Evolutionary conservation across 2,329 filamentous ascomycete genomes (phyloP), one percentile per base, ranked within the genome.

Genomic region (Aureobasidium leucospermi): DNA sequence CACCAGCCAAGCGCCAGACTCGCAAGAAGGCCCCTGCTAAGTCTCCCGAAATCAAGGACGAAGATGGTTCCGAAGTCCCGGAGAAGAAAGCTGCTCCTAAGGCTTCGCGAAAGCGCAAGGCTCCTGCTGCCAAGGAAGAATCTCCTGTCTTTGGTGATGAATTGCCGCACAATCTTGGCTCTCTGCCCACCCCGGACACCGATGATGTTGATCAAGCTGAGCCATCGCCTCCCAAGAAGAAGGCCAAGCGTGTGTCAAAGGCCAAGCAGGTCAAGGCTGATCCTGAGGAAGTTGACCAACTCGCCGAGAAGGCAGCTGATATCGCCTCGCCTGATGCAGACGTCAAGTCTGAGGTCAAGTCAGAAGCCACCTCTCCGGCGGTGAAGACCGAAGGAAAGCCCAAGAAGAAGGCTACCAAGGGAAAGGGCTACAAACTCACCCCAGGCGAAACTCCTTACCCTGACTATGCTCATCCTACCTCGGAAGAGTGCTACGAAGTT

Each of bases 401-500:
- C 0, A 73, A 74, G 60, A 73, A 70, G 62, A 75, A 74, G 67
- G 72, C 70, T 57, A 68, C 71, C 46, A 77, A 78, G 62, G 72
- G 69, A 53, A 71, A 67, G 45, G 70, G 72, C 48, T 78, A 78
- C 59, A 74, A 76, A 11, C 69, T 80, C 29, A 78, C 73, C 9
- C 76, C 76, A 11, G 78, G 78, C 28, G 62, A 71, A 56, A 81
- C 84, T 1, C 90, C 89, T 0, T 95, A 87, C 64, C 87, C 88
- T 0, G 77, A 86, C 60, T 87, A 83, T 70, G 65, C 71, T 2
- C 80, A 79, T 59, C 90, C 90, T 0, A 90, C 86, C 0, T 67
- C 78, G 0, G 81, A 85, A 53, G 84, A 89, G 65, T 92, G 89
- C 68, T 79, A 86, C 63, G 80, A 87, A 66, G 87, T 93, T 4